These are phyloP conservation scores for Trametes cinnabarina DNA, from an alignment of 768 basidiomycete species.

Conservation along the genomic window DNA sequence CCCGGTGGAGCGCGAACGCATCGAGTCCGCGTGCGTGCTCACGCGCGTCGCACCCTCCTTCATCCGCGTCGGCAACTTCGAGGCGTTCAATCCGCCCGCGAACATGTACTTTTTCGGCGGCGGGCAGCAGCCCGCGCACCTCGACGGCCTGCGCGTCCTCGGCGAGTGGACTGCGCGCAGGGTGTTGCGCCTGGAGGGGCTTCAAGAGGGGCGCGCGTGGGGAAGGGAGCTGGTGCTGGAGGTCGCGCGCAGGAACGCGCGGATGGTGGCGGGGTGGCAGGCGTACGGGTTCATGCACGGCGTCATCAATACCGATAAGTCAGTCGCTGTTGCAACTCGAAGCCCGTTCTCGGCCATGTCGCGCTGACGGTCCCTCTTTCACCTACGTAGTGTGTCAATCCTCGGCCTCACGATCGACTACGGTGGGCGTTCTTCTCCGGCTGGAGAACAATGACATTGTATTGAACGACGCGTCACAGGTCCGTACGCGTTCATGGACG, in stretches of 20 bases:
- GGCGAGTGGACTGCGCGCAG: constrained; percentile 69
- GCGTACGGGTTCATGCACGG: constrained; percentile 94
- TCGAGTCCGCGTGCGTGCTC: constrained; percentile 70
- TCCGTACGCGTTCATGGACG: constrained; percentile 94
- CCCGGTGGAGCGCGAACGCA: constrained; percentile 70
- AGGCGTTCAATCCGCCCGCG: constrained; percentile 73
- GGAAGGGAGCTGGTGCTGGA: constrained; percentile 72
- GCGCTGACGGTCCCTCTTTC: neutral
- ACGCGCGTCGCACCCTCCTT: constrained; percentile 88
- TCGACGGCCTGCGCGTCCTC: constrained; percentile 69
- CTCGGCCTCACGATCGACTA: constrained; percentile 79
- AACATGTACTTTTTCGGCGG: constrained; percentile 69
- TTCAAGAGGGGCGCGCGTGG: constrained; percentile 54
- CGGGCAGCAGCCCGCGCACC: constrained; percentile 72
- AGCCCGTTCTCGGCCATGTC: too few relatives aligned
- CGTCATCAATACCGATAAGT: constrained; percentile 98
- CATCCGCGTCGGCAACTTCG: constrained; percentile 88
- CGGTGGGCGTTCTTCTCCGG: constrained; percentile 36
- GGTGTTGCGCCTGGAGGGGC: constrained; percentile 49
- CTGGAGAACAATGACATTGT: constrained; percentile 2
- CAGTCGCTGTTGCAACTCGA: too few relatives aligned
- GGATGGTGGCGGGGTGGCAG: constrained; percentile 96
- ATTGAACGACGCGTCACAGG: too few relatives aligned
- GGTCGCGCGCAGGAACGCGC: constrained; percentile 78
- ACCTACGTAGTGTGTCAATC: constrained; percentile 56